phyloP scores from a whole-genome alignment of 1,284 basidiomycete species.

The Chalciporus sp. region DNA sequence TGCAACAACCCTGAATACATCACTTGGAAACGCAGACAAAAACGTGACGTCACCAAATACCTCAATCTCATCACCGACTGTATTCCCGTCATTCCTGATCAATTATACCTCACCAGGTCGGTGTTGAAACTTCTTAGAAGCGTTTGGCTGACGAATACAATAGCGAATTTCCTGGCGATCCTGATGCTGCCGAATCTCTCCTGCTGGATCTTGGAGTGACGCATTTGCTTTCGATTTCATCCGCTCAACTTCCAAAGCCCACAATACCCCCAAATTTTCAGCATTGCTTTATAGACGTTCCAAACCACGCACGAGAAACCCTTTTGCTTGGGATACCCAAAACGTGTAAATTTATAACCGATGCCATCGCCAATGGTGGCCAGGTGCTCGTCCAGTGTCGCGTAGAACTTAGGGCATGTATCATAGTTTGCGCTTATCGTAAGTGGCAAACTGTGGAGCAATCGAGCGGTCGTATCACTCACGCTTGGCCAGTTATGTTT shows the following conservation, averaged over 20 bases:
- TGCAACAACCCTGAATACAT: conserved; percentile 47
- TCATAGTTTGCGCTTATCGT: conserved; percentile 68
- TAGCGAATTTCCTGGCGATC: conserved; percentile 58
- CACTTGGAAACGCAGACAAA: conserved; percentile 56
- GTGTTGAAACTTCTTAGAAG: neutral
- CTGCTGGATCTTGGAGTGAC: conserved; percentile 51
- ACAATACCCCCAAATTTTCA: conserved; percentile 35
- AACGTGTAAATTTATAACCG: conserved; percentile 45
- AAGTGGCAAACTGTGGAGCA: conserved; percentile 30
- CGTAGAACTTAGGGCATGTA: conserved; percentile 53
- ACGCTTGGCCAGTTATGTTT: conserved; percentile 40
- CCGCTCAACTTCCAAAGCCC: conserved; percentile 41
- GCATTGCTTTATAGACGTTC: conserved; percentile 44
- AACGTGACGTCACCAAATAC: conserved; percentile 52
- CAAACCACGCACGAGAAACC: conserved; percentile 38
- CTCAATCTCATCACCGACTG: conserved; percentile 54
- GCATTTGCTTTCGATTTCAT: conserved; percentile 54
- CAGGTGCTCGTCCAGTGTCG: conserved; percentile 69
- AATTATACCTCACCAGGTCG: conserved; percentile 54
- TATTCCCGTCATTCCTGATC: conserved; percentile 46
- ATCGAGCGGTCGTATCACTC: conserved; percentile 16
- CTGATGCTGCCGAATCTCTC: conserved; percentile 50
- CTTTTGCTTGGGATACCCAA: conserved; percentile 47
- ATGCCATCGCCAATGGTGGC: conserved; percentile 41
- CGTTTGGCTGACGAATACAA: neutral